A percentile compares a stretch with the other conserved stretches of the same genome.
phyloP scores from a whole-genome alignment of 1,284 basidiomycete species.

The Clitocybe nebularis region DNA sequence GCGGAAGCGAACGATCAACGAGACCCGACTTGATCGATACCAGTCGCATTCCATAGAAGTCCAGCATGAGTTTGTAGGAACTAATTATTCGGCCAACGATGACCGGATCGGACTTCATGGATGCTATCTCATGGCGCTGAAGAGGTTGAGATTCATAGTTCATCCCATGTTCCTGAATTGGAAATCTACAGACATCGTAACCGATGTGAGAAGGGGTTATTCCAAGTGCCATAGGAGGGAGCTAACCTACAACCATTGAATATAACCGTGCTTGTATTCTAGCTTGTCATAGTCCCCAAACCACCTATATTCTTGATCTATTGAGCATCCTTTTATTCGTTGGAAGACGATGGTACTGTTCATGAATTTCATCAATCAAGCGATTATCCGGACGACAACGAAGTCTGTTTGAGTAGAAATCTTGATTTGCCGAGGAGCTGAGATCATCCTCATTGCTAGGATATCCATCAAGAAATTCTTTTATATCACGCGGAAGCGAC shows the following conservation, averaged over 20 bases:
- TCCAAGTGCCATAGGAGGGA: slow-evolving; percentile 1
- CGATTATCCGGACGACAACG: slow-evolving; percentile 61
- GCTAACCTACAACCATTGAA: slow-evolving; percentile 66
- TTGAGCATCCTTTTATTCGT: slow-evolving; percentile 1
- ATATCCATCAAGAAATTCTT: slow-evolving; percentile 61
- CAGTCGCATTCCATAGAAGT: slow-evolving; percentile 71
- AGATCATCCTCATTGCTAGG: slow-evolving; percentile 41
- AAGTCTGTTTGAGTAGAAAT: slow-evolving; percentile 59
- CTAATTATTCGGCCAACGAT: slow-evolving; percentile 49
- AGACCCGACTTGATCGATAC: slow-evolving; percentile 53
- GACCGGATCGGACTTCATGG: slow-evolving; percentile 51
- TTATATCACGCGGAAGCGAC: slow-evolving; percentile 49
- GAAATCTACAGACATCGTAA: slow-evolving; percentile 43
- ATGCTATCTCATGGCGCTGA: slow-evolving; percentile 56
- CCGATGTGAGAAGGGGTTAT: slow-evolving; percentile 13
- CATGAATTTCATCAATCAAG: slow-evolving; percentile 61
- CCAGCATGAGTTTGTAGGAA: slow-evolving; percentile 70
- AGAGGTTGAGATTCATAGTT: slow-evolving; percentile 66
- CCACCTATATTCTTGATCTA: slow-evolving; percentile 43
- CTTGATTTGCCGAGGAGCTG: slow-evolving; percentile 43
- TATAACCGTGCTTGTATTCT: slow-evolving; percentile 69
- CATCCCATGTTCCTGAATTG: slow-evolving; percentile 66
- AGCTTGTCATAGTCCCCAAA: slow-evolving; percentile 56
- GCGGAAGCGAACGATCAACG: slow-evolving; percentile 42
- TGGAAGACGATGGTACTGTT: slow-evolving; percentile 33